Base-by-base conservation (phyloP, 1,284 basidiomycete species). In the Schizophyllum amplum region DNA sequence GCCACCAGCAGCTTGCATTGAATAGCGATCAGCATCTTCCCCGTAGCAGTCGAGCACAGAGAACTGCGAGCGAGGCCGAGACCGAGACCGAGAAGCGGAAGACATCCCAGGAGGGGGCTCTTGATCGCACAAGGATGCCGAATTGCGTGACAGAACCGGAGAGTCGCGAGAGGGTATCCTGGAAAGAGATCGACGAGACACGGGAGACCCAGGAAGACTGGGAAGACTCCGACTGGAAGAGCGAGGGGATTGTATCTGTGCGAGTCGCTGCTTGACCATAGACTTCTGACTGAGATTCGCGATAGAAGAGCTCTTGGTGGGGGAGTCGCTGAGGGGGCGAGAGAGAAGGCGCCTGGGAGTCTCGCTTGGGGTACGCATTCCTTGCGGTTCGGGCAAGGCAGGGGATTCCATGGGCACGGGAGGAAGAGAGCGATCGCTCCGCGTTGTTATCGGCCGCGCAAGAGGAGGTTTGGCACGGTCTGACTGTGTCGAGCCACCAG, bases 221-320 rank as follows among this genome's bases (percentile, higher is more conserved):
- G n/a, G n/a, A n/a, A n/a, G n/a, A n/a, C n/a, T n/a, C n/a, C n/a
- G n/a, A n/a, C n/a, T n/a, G n/a, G 48, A 13, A 9, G 21, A 24
- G 33, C 54, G 56, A 9, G 61, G 67, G 54, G 67, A 62, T 59
- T 76, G 72, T 17, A 82, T 73, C 59, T 79, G 71, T 5, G 79
- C 77, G 22, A 81, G 72, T 42, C 79, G 77, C 59, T 78, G 73
- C 58, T 71, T 79, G 52, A 82, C 80, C 48, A 82, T 70, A 9
- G 80, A 82, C 49, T 72, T 63, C 55, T 72, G 70, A 54, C 73
- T 75, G n/a, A 82, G 71, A 55, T 79, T 76, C 24, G 71, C 69
- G 53, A 82, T 77, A 17, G 80, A 83, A n/a, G 79, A 76, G 54
- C 76, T 80, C 55, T 70, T 71, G 3, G 70, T 63, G 21, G 67